These are phyloP conservation scores for Linnemannia schmuckeri DNA, from an alignment of 192 early-diverging fungal species.

Conservation along the genomic window DNA sequence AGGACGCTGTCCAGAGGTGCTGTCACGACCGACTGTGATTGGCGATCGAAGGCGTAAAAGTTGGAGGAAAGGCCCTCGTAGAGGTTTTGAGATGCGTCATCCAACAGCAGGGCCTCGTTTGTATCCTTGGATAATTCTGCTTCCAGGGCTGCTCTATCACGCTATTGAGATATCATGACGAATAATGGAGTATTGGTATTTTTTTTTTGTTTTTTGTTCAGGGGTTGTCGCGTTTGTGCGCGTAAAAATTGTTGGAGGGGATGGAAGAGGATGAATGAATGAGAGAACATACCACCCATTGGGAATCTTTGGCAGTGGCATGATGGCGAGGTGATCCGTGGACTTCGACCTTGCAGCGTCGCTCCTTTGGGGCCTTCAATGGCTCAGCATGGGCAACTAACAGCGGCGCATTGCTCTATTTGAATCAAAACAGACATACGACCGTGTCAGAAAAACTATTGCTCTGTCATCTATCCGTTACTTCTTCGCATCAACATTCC, in stretches of 20 bases:
- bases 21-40: conserved; percentile 47
- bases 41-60: conserved; percentile 64
- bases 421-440: not conserved
- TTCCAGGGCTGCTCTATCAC: conserved; percentile 67
- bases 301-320: conserved; percentile 73
- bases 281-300: conserved; percentile 62
- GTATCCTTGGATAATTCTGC: conserved; percentile 53
- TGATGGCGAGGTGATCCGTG: conserved; percentile 64
- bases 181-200: not conserved
- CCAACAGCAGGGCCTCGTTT: conserved; percentile 70
- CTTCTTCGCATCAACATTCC: not conserved
- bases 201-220: not conserved
- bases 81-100: conserved; percentile 62
- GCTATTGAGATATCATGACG: not conserved
- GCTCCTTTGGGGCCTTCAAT: conserved; percentile 11
- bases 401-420: not conserved
- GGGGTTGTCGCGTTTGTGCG: not conserved
- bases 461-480: not conserved
- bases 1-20: conserved; percentile 69
- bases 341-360: conserved; percentile 57
- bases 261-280: not conserved
- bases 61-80: conserved; percentile 81
- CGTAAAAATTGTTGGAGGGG: not conserved
- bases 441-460: not conserved
- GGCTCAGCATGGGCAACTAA: conserved; percentile 25